Percentiles rank a stretch among this genome's conserved stretches.
phyloP scores from a whole-genome alignment of 768 basidiomycete species.

The Dacryopinax spathularia region DNA sequence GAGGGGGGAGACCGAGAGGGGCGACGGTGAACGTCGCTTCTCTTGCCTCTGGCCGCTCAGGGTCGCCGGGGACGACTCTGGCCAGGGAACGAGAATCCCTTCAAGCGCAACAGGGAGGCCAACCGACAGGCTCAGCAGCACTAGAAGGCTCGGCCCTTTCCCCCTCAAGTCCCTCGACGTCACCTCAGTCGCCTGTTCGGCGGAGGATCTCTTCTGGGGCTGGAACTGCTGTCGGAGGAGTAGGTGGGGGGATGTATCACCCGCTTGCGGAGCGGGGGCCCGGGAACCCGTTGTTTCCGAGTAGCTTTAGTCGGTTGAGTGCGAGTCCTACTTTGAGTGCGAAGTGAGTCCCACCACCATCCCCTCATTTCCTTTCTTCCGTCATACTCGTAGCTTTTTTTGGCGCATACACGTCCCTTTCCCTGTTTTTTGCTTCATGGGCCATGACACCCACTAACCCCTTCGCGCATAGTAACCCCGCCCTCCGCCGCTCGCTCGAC shows the following conservation, averaged over 20 bases:
- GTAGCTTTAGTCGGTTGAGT: conserved; percentile 57
- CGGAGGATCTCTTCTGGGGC: no score
- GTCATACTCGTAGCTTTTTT: background rate
- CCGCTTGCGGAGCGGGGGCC: conserved; percentile 48
- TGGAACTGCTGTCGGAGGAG: no score
- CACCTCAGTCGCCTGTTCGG: background rate
- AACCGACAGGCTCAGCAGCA: no score
- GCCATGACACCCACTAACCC: background rate
- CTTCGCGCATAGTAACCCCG: conserved; percentile 14
- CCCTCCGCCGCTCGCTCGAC: conserved; percentile 19
- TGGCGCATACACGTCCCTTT: background rate
- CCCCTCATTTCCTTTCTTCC: background rate
- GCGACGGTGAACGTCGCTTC: background rate
- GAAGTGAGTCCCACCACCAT: conserved; percentile 36
- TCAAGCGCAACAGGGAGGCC: background rate
- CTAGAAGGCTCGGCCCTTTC: no score
- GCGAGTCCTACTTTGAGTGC: conserved; percentile 49
- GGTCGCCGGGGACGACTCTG: background rate
- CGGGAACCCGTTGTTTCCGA: conserved; percentile 69
- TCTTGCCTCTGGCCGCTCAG: background rate
- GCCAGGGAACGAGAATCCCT: background rate
- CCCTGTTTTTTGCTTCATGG: background rate
- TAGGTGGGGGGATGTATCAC: conserved; percentile 28
- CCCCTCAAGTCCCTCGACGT: no score
- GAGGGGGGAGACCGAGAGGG: background rate